These are phyloP conservation scores for Mucor racemosus DNA, from an alignment of 371 early-diverging fungal species.

Conservation along the genomic window DNA sequence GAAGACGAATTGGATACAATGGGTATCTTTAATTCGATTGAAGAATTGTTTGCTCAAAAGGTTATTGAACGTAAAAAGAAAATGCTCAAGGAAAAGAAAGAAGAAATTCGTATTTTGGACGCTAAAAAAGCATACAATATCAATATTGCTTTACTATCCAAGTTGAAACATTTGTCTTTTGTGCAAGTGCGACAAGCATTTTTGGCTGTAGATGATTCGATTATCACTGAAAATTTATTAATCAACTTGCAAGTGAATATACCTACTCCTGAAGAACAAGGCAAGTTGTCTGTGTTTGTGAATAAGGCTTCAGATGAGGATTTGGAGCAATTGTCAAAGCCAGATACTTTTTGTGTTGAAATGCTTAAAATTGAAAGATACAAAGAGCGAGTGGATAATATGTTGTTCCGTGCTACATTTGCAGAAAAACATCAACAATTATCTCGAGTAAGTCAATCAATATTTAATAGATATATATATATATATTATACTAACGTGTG, in stretches of 20 bases:
- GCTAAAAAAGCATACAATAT: constrained; percentile 79
- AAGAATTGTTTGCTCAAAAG: constrained; percentile 79
- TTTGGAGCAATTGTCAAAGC: constrained; percentile 65
- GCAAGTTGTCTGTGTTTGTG: constrained; percentile 68
- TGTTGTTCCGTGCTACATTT: constrained; percentile 81
- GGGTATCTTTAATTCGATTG: constrained; percentile 74
- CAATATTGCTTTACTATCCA: constrained; percentile 74
- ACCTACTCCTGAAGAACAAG: constrained; percentile 80
- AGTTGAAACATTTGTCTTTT: constrained; percentile 67
- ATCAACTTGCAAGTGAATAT: constrained; percentile 68
- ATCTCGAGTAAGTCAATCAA: constrained; percentile 52
- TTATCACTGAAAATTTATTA: constrained; percentile 70
- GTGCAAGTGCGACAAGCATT: constrained; percentile 64
- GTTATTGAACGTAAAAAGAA: constrained; percentile 51
- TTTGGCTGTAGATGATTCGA: constrained; percentile 62
- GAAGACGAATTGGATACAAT: constrained; percentile 56
- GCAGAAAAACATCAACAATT: constrained; percentile 72
- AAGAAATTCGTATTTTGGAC: constrained; percentile 73
- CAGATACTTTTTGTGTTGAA: constrained; percentile 88
- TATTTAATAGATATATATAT: background rate
- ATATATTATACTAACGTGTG: background rate
- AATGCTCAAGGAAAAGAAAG: constrained; percentile 33
- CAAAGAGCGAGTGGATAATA: constrained; percentile 77
- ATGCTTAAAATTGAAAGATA: constrained; percentile 84
- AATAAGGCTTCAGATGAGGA: constrained; percentile 72